These are phyloP conservation scores for Echinosophora koreensis DNA, from an alignment of 306 rosid genomes.

Conservation along the genomic window DNA sequence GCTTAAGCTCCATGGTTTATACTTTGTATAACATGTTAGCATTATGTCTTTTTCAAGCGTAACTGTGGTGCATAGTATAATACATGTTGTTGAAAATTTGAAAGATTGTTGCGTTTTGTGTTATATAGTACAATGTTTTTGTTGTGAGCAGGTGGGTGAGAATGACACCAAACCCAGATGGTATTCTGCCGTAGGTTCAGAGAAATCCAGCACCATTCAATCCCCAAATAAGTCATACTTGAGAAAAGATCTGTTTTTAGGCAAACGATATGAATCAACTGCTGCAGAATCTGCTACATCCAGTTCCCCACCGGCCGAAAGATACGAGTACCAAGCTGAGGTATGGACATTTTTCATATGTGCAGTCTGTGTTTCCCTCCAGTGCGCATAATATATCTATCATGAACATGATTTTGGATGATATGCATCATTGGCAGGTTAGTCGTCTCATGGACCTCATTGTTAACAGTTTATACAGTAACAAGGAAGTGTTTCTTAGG, in stretches of 20 bases:
- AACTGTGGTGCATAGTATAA: background rate
- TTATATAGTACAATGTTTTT: background rate
- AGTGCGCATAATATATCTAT: background rate
- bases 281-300: constrained; percentile 82
- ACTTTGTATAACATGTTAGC: background rate
- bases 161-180: constrained; percentile 56
- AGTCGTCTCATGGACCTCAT: constrained; percentile 99
- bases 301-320: constrained; percentile 65
- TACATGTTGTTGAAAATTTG: background rate
- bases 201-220: constrained; percentile 45
- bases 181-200: constrained; percentile 62
- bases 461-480: constrained; percentile 95
- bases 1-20: constrained; percentile 1
- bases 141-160: constrained; percentile 63
- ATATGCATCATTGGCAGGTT: constrained; percentile 63
- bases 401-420: constrained; percentile 12
- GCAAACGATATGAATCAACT: constrained; percentile 79
- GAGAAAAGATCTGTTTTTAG: constrained; percentile 50
- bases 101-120: background rate
- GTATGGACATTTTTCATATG: constrained; percentile 44
- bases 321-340: constrained; percentile 94
- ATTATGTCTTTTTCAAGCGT: background rate
- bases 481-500: constrained; percentile 96
- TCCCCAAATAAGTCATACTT: constrained; percentile 43
- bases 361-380: background rate